These are phyloP conservation scores for Pichia cactophila DNA, from an alignment of 1,139 yeast genomes.

Conservation along the genomic window DNA sequence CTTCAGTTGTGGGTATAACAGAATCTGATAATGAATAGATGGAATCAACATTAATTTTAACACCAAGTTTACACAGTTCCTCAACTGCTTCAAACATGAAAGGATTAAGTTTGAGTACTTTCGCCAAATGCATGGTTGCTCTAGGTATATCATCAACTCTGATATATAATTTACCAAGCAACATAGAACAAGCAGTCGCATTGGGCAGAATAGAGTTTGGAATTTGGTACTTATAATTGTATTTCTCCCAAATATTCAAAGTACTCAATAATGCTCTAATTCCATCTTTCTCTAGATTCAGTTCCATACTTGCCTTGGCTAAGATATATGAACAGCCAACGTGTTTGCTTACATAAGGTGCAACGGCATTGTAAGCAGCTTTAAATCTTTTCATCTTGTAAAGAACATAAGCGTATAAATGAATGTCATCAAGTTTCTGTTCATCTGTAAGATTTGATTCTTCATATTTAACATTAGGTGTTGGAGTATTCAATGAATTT, in stretches of 20 bases:
- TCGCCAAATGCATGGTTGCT: conserved; percentile 60
- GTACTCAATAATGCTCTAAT: conserved; percentile 47
- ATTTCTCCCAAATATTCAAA: conserved; percentile 28
- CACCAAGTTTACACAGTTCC: conserved; percentile 65
- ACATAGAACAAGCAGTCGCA: conserved; percentile 51
- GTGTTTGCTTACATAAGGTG: conserved; percentile 35
- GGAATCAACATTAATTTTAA: conserved; percentile 53
- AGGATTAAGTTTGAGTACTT: conserved; percentile 66
- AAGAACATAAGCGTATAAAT: conserved; percentile 58
- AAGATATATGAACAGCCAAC: conserved; percentile 67
- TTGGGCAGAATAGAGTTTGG: conserved; percentile 43
- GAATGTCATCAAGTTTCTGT: conserved; percentile 40
- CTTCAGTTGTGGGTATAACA: neutral
- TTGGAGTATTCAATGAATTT: neutral
- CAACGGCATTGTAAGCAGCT: conserved; percentile 48
- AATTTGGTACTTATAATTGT: neutral
- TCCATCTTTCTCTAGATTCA: conserved; percentile 57
- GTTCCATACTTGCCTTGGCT: conserved; percentile 55
- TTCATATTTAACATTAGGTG: neutral
- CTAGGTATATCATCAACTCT: conserved; percentile 54
- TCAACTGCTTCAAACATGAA: conserved; percentile 83
- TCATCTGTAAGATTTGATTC: neutral
- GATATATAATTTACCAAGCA: conserved; percentile 65
- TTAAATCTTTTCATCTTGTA: conserved; percentile 49
- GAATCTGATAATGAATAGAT: conserved; percentile 35